Evolutionary conservation across 768 basidiomycete species (phyloP).

Genomic region (Boletellus ananiceps): DNA sequence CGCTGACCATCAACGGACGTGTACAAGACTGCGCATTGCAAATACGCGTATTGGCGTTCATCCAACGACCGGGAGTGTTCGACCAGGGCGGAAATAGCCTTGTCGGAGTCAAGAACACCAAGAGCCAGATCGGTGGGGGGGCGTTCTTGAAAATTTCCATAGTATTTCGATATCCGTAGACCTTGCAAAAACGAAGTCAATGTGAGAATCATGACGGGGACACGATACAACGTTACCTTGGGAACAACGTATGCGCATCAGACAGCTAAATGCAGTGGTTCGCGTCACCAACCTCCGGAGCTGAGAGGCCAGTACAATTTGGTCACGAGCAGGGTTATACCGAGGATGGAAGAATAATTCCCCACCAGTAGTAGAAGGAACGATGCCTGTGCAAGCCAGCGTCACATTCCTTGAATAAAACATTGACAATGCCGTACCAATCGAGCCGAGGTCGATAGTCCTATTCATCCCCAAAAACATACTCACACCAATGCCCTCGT

Average conservation of each 20-base stretch:
- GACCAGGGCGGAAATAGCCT: constrained; percentile 69
- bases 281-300: constrained; percentile 63
- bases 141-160: constrained; percentile 68
- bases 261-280: constrained; percentile 74
- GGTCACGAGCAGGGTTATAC: constrained; percentile 71
- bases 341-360: constrained; percentile 90
- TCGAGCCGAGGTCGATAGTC: constrained; percentile 82
- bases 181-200: constrained; percentile 36
- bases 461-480: constrained; percentile 79
- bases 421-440: constrained; percentile 46
- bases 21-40: constrained; percentile 88
- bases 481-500: constrained; percentile 86
- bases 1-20: constrained; percentile 75
- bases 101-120: constrained; percentile 77
- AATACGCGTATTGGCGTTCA: constrained; percentile 64
- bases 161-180: constrained; percentile 58
- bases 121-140: constrained; percentile 72
- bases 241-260: constrained; percentile 79
- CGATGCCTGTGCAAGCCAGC: constrained; percentile 41
- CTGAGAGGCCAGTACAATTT: constrained; percentile 64
- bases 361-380: constrained; percentile 78
- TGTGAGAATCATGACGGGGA: constrained; percentile 4
- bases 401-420: constrained; percentile 7
- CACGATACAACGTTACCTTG: constrained; percentile 50
- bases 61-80: constrained; percentile 68